Evolutionary conservation across 257 asterid species (phyloP), one percentile per base, ranked within the genome.

Genomic region (Nicotiana benthamiana): DNA sequence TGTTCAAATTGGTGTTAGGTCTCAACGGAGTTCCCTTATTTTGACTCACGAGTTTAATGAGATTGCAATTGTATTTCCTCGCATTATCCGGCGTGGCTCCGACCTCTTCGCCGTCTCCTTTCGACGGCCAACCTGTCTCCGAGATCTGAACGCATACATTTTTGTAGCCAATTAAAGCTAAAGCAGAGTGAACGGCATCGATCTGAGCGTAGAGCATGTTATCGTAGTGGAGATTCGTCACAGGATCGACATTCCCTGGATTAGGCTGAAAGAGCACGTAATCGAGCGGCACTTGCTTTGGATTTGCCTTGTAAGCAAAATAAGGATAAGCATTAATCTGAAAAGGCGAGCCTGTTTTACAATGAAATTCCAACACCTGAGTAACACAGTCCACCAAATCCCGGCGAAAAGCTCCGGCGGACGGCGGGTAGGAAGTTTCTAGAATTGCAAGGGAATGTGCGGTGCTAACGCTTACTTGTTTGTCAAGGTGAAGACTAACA

Each of bases 41-140:
- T 77, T 83, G 76, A 13, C 83, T 26, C 11, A 93, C 82, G 56
- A 94, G 80, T 88, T 91, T 91, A 28, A 93, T 80, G 81, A 94
- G 83, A 81, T 91, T 90, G 5, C 89, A 90, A 65, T 92, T 94
- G 48, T 92, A 93, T 84, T 86, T 91, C 83, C 84, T 82, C 24
- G 98, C 98, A 46, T 94, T 91, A 3, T 94, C 96, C 78, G 85
- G 85, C 28, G 93, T 87, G 0, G 98, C 97, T 4, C 98, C 97
- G 28, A 91, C 86, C 90, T 94, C 98, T 40, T 92, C 91, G 11
- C 85, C 78, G 86, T 94, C 98, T 13, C 98, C 98, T 8, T 89
- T 90, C 43, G 97, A 91, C 40, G 98, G 97, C 98, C 98, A 94
- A 4, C 98, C 98, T 0, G 98, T 92, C 67, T 94, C 98, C 22